Evolutionary conservation across 441 rosid species (phyloP).

Genomic region (Adansonia gregorii): DNA sequence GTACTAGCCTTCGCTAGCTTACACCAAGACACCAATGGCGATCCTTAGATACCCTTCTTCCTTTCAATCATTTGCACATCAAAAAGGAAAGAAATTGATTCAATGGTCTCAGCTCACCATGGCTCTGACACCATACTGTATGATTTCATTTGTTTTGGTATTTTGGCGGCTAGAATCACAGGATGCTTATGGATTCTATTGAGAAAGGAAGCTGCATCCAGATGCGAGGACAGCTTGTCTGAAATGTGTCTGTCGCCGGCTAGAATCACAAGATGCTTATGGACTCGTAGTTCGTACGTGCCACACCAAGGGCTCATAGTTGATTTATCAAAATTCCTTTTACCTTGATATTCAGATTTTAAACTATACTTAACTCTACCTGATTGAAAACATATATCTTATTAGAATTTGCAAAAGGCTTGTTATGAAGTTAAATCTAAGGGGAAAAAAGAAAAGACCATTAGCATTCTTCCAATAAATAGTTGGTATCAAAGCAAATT

Average conservation of each 20-base stretch:
- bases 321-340: no score
- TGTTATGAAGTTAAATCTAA: no score
- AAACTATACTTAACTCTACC: no score
- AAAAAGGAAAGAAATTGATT: background rate
- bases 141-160: slow-evolving; percentile 67
- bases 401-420: no score
- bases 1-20: background rate
- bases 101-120: slow-evolving; percentile 24
- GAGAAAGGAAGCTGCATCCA: slow-evolving; percentile 49
- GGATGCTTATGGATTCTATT: slow-evolving; percentile 52
- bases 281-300: slow-evolving; percentile 19
- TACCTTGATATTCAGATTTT: no score
- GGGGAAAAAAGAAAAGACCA: no score
- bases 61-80: background rate
- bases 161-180: slow-evolving; percentile 51
- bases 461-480: no score
- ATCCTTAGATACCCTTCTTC: background rate
- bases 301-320: slow-evolving; percentile 41
- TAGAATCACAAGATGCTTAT: slow-evolving; percentile 35
- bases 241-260: slow-evolving; percentile 49
- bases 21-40: background rate
- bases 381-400: no score
- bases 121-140: slow-evolving; percentile 62
- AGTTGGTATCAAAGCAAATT: no score
- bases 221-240: slow-evolving; percentile 37